Evolutionary conservation across 345 rosid genomes (phyloP), one percentile per base, ranked within the genome.

Genomic region (Eutrema heterophyllum): DNA sequence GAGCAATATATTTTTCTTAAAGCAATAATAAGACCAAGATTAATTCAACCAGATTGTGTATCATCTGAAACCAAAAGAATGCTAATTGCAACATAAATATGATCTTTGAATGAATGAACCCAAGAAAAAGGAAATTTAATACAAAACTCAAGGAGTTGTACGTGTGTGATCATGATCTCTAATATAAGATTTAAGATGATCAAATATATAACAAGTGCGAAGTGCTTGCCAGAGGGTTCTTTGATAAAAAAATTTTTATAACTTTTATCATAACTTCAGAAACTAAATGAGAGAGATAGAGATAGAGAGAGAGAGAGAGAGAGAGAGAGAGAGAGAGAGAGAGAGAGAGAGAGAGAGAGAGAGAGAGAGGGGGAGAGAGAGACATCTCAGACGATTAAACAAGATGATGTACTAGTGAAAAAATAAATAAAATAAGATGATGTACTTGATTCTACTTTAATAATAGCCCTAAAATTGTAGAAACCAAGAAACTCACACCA

Each of bases 391-490:
- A 56, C 3, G 60, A 52, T 33, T 75, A 24, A 55, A 30, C 38
- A 58, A 62, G 64, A 45, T 53, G 63, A 41, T 68, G 55, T 50
- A 51, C 18, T 13, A 73, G 26, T 27, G 64, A 6, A 35, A 2
- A 5, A 12, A n/a, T 0, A 44, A 45, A 45, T 32, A 10, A 26
- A 48, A 57, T 38, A 66, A 58, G 40, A 24, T 9, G 14, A 33
- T 68, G 70, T 76, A 69, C 61, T 70, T 70, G 71, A 40, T 70
- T 29, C 65, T 70, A 70, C 71, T 76, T 70, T 76, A 36, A 70
- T 76, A 76, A 64, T 64, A 76, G 26, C 75, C 80, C 71, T 63
- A 76, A 57, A n/a, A 9, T 13, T 76, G 75, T 70, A 69, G 59
- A 69, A 69, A 54, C 65, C 79, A 69, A 76, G 18, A 76, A 76